phyloP scores from a whole-genome alignment of 345 rosid genomes.

The Melaleuca quinquenervia region DNA sequence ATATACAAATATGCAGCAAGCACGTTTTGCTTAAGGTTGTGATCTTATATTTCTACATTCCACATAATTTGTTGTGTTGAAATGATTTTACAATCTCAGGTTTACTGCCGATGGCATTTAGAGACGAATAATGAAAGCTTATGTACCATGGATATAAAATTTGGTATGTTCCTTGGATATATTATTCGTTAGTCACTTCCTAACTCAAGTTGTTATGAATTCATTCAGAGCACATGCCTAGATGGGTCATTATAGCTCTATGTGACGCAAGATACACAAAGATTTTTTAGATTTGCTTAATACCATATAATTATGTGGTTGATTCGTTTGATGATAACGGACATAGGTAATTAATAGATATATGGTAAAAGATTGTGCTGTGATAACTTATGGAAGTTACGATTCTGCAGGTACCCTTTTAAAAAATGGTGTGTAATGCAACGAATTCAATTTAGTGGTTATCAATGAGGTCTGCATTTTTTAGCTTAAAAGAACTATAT shows the following conservation, averaged over 20 bases:
- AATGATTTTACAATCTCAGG: conserved; percentile 22
- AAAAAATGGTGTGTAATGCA: conserved; percentile 99
- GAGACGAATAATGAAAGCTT: conserved; percentile 55
- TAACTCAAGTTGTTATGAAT: background rate
- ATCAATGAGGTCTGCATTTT: conserved; percentile 45
- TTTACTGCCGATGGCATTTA: conserved; percentile 76
- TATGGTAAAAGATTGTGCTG: background rate
- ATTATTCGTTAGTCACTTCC: background rate
- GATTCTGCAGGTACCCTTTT: conserved; percentile 65
- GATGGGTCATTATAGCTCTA: background rate
- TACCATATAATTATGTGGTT: background rate
- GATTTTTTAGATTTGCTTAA: background rate
- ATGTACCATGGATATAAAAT: conserved; percentile 57
- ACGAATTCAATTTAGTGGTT: conserved; percentile 76
- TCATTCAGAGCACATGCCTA: background rate
- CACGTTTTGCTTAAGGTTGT: background rate
- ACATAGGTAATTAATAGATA: background rate
- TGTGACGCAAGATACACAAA: background rate
- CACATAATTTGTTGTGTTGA: background rate
- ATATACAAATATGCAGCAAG: background rate
- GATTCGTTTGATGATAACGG: background rate
- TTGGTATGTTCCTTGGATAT: conserved; percentile 38
- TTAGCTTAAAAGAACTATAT: background rate
- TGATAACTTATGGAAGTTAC: background rate
- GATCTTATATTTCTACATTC: background rate